A percentile compares a stretch with the other conserved stretches of the same genome.
Evolutionary conservation across 2,329 filamentous ascomycete genomes (phyloP).

Genomic region (Malbranchea cinnamomea): DNA sequence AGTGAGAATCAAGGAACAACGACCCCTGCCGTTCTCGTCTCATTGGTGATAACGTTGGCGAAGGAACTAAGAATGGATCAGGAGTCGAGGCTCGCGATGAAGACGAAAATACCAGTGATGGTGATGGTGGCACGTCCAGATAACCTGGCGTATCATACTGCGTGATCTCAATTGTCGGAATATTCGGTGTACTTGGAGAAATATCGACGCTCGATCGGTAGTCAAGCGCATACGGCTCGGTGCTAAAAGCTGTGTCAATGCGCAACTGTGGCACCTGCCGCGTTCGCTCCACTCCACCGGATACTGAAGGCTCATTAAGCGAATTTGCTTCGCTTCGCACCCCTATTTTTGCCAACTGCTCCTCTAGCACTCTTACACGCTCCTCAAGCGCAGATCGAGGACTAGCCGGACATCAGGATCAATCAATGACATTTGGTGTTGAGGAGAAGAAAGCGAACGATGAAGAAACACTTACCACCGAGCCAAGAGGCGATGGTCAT

Average conservation of each 20-base stretch:
- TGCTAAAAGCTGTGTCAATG: background rate
- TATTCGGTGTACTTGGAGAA: background rate
- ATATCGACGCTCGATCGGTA: background rate
- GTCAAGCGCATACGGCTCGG: background rate
- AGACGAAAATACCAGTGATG: background rate
- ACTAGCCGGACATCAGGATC: no score
- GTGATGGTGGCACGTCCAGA: background rate
- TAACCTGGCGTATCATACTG: background rate
- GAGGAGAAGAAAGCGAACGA: no score
- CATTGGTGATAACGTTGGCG: no score
- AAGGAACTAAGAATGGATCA: background rate
- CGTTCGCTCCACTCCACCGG: background rate
- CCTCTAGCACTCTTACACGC: background rate
- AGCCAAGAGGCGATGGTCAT: no score
- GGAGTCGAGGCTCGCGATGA: background rate
- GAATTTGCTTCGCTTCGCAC: background rate
- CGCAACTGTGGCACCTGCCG: background rate
- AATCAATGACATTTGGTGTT: no score
- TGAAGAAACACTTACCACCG: no score
- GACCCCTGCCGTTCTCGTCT: no score
- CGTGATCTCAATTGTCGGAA: background rate
- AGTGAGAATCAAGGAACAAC: no score
- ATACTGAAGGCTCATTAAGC: background rate
- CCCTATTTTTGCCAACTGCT: background rate
- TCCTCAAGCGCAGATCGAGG: background rate